A percentile compares a stretch with the other conserved stretches of the same genome.
phyloP scores from a whole-genome alignment of 306 rosid genomes.

The Parietaria judaica region DNA sequence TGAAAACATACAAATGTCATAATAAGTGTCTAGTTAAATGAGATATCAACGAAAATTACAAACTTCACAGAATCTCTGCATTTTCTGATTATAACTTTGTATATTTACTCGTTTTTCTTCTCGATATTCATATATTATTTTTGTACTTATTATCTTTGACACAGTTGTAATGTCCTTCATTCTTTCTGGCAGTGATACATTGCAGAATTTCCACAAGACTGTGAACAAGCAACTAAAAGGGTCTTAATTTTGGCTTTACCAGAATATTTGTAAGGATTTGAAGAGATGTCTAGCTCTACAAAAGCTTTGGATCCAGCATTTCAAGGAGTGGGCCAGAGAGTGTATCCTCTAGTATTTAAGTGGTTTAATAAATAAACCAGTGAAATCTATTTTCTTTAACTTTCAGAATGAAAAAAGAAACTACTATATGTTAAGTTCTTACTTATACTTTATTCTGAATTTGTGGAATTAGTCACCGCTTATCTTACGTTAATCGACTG shows the following conservation, averaged over 20 bases:
- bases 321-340: constrained; percentile 95
- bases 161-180: constrained; percentile 15
- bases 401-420: background rate
- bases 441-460: background rate
- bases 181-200: constrained; percentile 30
- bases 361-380: constrained; percentile 17
- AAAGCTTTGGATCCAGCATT: constrained; percentile 94
- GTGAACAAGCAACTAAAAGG: constrained; percentile 11
- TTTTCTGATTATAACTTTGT: too few relatives aligned
- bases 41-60: background rate
- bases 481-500: background rate
- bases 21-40: background rate
- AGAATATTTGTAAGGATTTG: constrained; percentile 26
- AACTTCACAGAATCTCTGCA: background rate
- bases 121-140: too few relatives aligned
- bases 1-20: background rate
- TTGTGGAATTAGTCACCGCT: too few relatives aligned
- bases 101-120: too few relatives aligned
- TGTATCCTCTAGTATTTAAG: constrained; percentile 55
- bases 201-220: constrained; percentile 26
- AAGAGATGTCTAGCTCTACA: constrained; percentile 78
- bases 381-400: background rate
- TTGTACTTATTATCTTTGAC: background rate
- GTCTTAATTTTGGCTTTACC: constrained; percentile 19
- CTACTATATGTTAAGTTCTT: background rate